These are phyloP conservation scores for Pleurotus eryngii DNA, from an alignment of 768 basidiomycete genomes.

Conservation along the genomic window DNA sequence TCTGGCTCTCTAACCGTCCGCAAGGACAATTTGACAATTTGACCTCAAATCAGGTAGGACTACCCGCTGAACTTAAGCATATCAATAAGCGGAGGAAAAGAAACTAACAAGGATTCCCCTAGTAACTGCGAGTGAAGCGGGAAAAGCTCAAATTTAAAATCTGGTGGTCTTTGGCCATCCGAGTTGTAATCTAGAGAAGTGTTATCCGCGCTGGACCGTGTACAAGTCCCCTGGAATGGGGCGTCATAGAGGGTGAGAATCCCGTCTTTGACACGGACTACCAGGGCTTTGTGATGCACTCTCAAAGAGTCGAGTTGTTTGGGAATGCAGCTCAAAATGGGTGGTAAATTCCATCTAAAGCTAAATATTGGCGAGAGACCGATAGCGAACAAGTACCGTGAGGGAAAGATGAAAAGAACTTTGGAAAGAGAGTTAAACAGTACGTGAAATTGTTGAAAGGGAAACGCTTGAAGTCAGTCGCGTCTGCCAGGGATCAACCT, in stretches of 20 bases:
- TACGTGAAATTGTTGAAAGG: slow-evolving; percentile 82
- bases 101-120: slow-evolving; percentile 89
- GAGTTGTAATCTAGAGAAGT: slow-evolving; percentile 81
- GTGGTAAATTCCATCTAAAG: slow-evolving; percentile 85
- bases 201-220: slow-evolving; percentile 67
- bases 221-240: slow-evolving; percentile 79
- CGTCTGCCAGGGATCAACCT: slow-evolving; percentile 52
- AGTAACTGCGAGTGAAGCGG: slow-evolving; percentile 86
- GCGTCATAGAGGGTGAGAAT: slow-evolving; percentile 77
- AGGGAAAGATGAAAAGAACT: slow-evolving; percentile 83
- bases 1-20: slow-evolving; percentile 10
- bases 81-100: slow-evolving; percentile 90
- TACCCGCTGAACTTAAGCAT: slow-evolving; percentile 87
- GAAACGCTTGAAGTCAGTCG: slow-evolving; percentile 74
- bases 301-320: slow-evolving; percentile 83
- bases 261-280: slow-evolving; percentile 45
- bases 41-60: slow-evolving; percentile 82
- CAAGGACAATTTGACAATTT: slow-evolving; percentile 22
- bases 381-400: slow-evolving; percentile 83
- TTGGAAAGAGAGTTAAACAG: slow-evolving; percentile 79
- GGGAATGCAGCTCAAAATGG: slow-evolving; percentile 82
- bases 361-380: slow-evolving; percentile 81
- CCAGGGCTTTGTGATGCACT: slow-evolving; percentile 43
- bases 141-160: slow-evolving; percentile 84
- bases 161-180: slow-evolving; percentile 59